A percentile compares a stretch with the other conserved stretches of the same genome.
Evolutionary conservation across 208 protist genomes (phyloP).

Genomic region (Porcisia deanei): DNA sequence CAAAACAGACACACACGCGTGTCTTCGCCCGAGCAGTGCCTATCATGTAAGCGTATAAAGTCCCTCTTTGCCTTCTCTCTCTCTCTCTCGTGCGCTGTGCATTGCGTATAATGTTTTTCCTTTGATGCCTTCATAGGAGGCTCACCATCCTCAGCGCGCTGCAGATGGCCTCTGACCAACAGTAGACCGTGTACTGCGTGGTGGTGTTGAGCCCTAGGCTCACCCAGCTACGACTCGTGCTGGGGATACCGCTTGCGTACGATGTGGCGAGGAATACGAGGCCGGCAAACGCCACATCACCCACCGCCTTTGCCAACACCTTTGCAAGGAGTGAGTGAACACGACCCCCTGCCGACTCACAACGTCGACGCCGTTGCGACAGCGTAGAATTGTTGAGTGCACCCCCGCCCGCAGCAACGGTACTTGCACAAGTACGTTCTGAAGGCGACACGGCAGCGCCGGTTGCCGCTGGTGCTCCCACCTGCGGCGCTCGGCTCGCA

Average conservation of each 20-base stretch:
- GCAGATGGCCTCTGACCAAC: constrained; percentile 20
- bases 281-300: constrained; percentile 18
- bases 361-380: neutral
- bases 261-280: constrained; percentile 17
- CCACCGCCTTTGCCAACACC: neutral
- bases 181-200: constrained; percentile 22
- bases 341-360: neutral
- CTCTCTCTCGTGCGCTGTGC: neutral
- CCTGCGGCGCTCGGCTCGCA: neutral
- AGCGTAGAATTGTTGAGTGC: neutral
- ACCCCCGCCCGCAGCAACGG: neutral
- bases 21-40: neutral
- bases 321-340: constrained; percentile 2
- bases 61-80: no score
- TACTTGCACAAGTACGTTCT: neutral
- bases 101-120: neutral
- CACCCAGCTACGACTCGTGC: neutral
- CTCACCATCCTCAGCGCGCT: neutral
- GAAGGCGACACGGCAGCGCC: neutral
- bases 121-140: neutral
- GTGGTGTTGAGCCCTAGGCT: constrained; percentile 11
- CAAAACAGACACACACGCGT: neutral
- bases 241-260: neutral
- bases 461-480: neutral
- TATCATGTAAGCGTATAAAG: neutral